A percentile compares a stretch with the other conserved stretches of the same genome.
phyloP scores from a whole-genome alignment of 1,139 yeast genomes.

The Debaryomycetaceae sp. region DNA sequence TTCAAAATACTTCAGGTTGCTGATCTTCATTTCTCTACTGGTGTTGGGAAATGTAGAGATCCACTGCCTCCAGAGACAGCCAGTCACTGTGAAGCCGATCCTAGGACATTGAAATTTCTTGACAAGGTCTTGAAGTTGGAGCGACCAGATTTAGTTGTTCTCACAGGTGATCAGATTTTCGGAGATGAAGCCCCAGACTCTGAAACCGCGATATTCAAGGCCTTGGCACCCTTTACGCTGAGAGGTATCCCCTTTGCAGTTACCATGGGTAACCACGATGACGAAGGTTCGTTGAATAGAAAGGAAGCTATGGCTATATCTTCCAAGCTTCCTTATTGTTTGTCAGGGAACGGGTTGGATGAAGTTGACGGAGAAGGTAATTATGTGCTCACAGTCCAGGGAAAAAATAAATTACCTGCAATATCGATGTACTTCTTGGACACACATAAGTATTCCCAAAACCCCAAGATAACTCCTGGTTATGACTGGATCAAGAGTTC shows the following conservation, averaged over 20 bases:
- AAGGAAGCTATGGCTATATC: conserved; percentile 57
- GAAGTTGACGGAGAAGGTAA: conserved; percentile 79
- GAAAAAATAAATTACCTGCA: conserved; percentile 42
- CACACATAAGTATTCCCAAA: conserved; percentile 68
- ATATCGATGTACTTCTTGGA: conserved; percentile 74
- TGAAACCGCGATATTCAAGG: conserved; percentile 73
- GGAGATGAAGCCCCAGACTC: conserved; percentile 73
- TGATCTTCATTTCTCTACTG: conserved; percentile 81
- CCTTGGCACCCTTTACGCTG: conserved; percentile 64
- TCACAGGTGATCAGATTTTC: conserved; percentile 84
- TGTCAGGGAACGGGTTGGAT: conserved; percentile 60
- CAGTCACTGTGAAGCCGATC: conserved; percentile 67
- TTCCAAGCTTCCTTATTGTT: conserved; percentile 60
- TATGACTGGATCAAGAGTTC: conserved; percentile 82
- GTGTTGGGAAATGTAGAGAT: conserved; percentile 71
- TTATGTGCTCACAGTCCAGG: conserved; percentile 54
- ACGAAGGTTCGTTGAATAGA: conserved; percentile 70
- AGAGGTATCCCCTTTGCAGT: conserved; percentile 77
- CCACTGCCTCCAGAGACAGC: conserved; percentile 50
- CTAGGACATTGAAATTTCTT: conserved; percentile 61
- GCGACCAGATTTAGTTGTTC: conserved; percentile 73
- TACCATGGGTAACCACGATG: conserved; percentile 62
- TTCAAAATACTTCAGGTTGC: conserved; percentile 83
- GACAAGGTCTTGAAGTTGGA: conserved; percentile 64
- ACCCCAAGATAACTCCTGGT: conserved; percentile 66